Percentiles rank a stretch among this genome's conserved stretches.
These are phyloP conservation scores for Neonectria faginata DNA, from an alignment of 2,329 filamentous ascomycete species.

Conservation along the genomic window DNA sequence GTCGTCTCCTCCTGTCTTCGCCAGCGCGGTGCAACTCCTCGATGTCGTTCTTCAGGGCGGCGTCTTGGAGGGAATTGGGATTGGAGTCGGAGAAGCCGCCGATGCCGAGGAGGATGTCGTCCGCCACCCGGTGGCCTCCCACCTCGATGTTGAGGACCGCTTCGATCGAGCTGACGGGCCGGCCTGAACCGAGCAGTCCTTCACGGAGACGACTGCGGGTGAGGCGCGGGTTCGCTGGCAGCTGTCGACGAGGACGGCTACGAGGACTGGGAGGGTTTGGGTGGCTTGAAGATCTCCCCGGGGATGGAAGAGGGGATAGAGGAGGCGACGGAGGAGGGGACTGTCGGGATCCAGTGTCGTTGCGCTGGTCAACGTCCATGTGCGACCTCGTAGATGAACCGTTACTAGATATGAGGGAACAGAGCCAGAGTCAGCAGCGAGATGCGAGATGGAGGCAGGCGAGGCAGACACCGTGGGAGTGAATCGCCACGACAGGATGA, in stretches of 20 bases:
- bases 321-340: not conserved
- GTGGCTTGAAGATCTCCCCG: not conserved
- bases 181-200: not conserved
- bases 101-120: not conserved
- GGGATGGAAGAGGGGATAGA: not conserved
- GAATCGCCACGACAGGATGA: not conserved
- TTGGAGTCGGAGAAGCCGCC: not conserved
- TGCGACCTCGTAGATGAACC: not conserved
- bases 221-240: not conserved
- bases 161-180: not conserved
- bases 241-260: not conserved
- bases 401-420: not conserved
- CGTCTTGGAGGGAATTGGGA: not conserved
- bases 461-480: not conserved
- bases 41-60: not conserved
- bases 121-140: not conserved
- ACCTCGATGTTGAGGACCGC: not conserved
- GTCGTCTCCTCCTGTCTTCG: not conserved
- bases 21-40: not conserved
- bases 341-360: not conserved
- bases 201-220: not conserved
- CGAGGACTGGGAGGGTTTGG: not conserved
- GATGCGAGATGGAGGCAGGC: not conserved
- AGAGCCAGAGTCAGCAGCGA: not conserved
- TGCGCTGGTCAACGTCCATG: not conserved